phyloP scores from a whole-genome alignment of 768 basidiomycete genomes.

The Suillus americanus region DNA sequence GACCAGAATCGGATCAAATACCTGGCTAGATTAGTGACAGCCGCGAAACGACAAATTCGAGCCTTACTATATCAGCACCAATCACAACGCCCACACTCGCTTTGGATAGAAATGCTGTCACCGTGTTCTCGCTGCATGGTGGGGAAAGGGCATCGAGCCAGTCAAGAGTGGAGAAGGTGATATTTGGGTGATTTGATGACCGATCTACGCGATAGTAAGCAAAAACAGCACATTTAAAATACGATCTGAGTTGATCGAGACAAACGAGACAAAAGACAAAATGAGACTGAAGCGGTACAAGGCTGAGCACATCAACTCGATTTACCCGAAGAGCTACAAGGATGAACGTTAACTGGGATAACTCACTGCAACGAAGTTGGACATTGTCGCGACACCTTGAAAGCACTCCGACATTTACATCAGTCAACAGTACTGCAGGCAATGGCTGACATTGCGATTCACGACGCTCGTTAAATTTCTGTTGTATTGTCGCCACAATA shows the following conservation, averaged over 20 bases:
- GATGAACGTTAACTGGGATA: neutral
- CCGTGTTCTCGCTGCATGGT: conserved; percentile 15
- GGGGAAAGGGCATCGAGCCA: conserved; percentile 61
- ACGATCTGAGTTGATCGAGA: neutral
- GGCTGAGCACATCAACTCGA: neutral
- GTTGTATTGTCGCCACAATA: conserved; percentile 58
- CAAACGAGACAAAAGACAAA: neutral
- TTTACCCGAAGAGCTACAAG: neutral
- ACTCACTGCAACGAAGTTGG: conserved; percentile 67
- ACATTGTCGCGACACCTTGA: conserved; percentile 59
- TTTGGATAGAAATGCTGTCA: conserved; percentile 38
- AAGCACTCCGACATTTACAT: conserved; percentile 65
- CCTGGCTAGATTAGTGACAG: conserved; percentile 37
- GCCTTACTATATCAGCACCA: conserved; percentile 65
- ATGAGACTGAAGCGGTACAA: neutral
- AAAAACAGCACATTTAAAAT: neutral
- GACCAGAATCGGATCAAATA: conserved; percentile 66
- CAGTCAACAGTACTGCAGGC: conserved; percentile 52
- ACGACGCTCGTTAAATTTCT: conserved; percentile 15
- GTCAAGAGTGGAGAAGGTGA: conserved; percentile 53
- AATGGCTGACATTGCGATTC: neutral
- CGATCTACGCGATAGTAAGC: conserved; percentile 40
- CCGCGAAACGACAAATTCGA: neutral
- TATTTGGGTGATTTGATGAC: conserved; percentile 47
- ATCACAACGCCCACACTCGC: conserved; percentile 57